Base-by-base conservation (phyloP, 208 protist species). In the Leishmania lainsoni region DNA sequence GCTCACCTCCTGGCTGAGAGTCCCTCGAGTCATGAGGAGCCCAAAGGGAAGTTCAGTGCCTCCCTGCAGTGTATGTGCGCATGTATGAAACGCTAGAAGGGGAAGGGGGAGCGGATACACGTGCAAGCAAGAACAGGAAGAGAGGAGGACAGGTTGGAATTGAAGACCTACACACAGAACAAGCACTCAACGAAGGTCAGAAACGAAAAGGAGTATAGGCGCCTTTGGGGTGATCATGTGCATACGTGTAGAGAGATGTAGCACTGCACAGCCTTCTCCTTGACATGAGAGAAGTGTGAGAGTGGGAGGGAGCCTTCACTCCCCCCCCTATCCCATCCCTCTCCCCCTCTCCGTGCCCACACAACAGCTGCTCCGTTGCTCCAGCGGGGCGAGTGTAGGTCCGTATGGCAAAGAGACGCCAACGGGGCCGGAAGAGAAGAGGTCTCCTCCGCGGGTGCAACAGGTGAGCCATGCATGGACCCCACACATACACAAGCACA, bases 1-100 rank as follows among this genome's bases (percentile, higher is more conserved):
- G 63, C 63, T 75, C 72, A 85, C 81, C 66, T 85, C 81, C 32
- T 77, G 77, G 14, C 49, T 51, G 17, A 29, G 29, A 59, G 29
- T 45, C 5, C 58, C 72, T 45, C 78, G 76, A 9, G 20, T 9
- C 81, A 85, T 84, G 63, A 58, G 56, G 42, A 61, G 3, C 35
- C 29, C 10, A 22, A 59, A 71, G 22, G 52, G 45, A 52, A 32
- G 26, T 35, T 20, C 42, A 22, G 39, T 16, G 26, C 68, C 68
- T 35, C 68, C 45, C 39, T 52, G 32, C 68, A 4, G 29, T 29
- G 8, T 52, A 29, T 54, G 68, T 29, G 20, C 8, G 68, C 20
- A 29, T 54, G 68, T 52, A 26, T 52, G 68, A 35, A 5, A 73
- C 9, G 45, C 20, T 22, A 9, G 1, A 29, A 32, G 45, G 26